Base-by-base conservation (phyloP, 495 filamentous ascomycete genomes). In the Podospora pseudocomata region DNA sequence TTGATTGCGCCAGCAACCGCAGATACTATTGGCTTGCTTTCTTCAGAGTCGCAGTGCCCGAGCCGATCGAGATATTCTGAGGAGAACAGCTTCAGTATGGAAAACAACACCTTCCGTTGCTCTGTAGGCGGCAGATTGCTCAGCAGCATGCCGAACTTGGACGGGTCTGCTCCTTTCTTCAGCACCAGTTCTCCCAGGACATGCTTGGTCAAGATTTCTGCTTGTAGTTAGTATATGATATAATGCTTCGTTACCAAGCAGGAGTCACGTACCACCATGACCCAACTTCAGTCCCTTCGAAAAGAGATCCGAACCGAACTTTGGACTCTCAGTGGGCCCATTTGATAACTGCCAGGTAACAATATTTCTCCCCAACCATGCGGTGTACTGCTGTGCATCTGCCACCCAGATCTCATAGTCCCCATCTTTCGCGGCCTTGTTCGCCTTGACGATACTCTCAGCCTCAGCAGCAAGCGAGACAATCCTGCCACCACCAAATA, bases 401-500 rank as follows among this genome's bases (percentile, higher is more conserved):
- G 89, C 85, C 28, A 92, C 71, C 94, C 93, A 97, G 1, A 72
- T 67, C 16, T 26, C 32, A 34, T 73, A 34, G 57, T 75, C 68
- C 28, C 73, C 68, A 13, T 20, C 34, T 13, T 53, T 62, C 15
- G 63, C 63, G 6, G 34, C 11, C 23, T 57, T 66, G 18, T 61
- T 67, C 2, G 77, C 68, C 68, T 80, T 79, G 56, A 81, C 68
- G 58, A 89, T 72, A 58, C 86, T 82, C 27, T 89, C 84, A n/a
- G 91, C 92, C 78, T 97, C 91, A 15, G 93, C 92, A 49, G 87
- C 84, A 60, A 87, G 75, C 0, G 90, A 89, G 16, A 96, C 72
- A 23, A 97, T 77, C 71, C 86, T 90, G 28, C 94, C 90, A 57
- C 88, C 86, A 15, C 87, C 90, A 60, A 94, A 77, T 39, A 94